Base-by-base conservation (phyloP, 371 early-diverging fungal species). In the Coemansia sp. region DNA sequence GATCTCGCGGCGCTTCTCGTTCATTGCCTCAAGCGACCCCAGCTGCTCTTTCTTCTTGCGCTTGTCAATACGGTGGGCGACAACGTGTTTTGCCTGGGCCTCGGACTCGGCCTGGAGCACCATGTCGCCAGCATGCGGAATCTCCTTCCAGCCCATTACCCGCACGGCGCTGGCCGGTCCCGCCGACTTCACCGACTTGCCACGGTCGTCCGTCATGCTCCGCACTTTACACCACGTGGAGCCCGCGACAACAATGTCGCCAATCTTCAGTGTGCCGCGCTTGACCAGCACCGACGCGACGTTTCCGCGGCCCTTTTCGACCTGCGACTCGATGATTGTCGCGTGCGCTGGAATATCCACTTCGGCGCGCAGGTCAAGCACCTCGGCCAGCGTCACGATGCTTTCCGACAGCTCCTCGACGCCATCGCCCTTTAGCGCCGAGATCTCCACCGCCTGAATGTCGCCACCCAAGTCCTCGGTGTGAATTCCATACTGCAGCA, bases 381-480 rank as follows among this genome's bases (percentile, higher is more conserved):
- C 79, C 70, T 98, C 97, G 1, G 96, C 88, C 24, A 94, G 67
- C 0, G 92, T 87, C 14, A 88, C 64, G 58, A 97, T 93, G 3
- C 88, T 90, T 61, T 98, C 97, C 60, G 93, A 91, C 55, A 98
- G 79, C 58, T 86, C 83, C 49, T 92, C 93, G 39, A 98, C 72
- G 11, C 95, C 95, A 56, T 84, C 79, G 4, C 94, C 92, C 78
- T 86, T 97, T 51, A 93, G 68, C 5, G 91, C 95, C 2, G 95
- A 94, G 0, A 98, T 88, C 68, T 92, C 86, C 4, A 97, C 92
- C 10, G 86, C 84, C 39, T 91, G 95, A 8, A 94, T 88, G 50
- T 97, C 97, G 12, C 98, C 98, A 14, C 95, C 97, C 56, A 89
- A 82, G n/a, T 94, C 95, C 74, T 98, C 98, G 12, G 94, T 78